Base-by-base conservation (phyloP, 202 grass and related monocot genomes). In the Alloteropsis angusta region DNA sequence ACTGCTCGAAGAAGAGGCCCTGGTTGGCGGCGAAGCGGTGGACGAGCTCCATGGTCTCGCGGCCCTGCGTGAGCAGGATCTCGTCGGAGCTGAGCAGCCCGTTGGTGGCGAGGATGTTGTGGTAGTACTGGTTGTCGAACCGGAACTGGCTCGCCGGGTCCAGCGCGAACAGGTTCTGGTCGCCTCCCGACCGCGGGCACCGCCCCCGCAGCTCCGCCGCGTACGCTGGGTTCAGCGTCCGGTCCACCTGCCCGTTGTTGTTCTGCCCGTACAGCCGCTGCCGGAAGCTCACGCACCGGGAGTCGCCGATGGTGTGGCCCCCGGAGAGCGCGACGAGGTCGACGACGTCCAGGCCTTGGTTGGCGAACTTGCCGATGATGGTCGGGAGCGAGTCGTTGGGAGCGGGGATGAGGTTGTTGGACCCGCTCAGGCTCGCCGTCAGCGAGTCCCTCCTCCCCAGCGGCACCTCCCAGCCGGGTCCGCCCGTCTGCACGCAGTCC, bases 381-480 rank as follows among this genome's bases (percentile, higher is more conserved):
- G 84, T 87, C 5, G 88, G 45, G 25, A 94, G 92, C 4, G 86
- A 80, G 88, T 88, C 76, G 78, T 94, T 94, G 35, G 92, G 92
- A 1, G 92, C 92, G 13, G 92, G 92, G 82, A 94, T 87, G 63
- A 91, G 86, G 85, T 94, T 94, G 82, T 94, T 94, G 63, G 92
- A 91, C 56, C 92, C 92, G 75, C 85, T 85, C 55, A 91, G 43
- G 63, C 92, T 94, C 36, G 92, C 92, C 60, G 76, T 90, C 63
- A 94, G 83, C 9, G 92, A 94, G 86, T 94, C 92, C 69, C 88
- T 80, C 57, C 92, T 56, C 1, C 92, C 92, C 21, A 94, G 68
- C 9, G 86, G 84, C 34, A 94, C 88, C 56, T 84, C 86, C 86
- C 86, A 94, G 15, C 80, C 76, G 0, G 92, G 92, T 3, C 92